Conservation (phyloP, 441 rosid species). For the Dalechampia spathulata region DNA sequence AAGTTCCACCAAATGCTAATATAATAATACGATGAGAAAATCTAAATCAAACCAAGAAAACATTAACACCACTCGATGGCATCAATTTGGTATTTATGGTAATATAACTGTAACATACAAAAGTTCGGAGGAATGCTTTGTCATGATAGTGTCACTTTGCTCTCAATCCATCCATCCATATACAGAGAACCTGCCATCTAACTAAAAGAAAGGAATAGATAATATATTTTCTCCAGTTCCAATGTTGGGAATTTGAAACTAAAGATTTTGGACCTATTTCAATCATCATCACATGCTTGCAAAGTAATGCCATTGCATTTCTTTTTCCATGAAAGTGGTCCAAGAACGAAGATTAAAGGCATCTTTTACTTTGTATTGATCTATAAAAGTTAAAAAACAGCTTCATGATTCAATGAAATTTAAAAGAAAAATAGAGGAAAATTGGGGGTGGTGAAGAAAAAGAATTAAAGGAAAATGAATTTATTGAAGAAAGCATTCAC, state of each 20-base stretch:
- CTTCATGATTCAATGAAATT: neutral
- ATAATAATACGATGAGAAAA: too few relatives aligned
- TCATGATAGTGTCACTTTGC: too few relatives aligned
- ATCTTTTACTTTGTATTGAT: neutral
- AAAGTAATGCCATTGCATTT: slow-evolving; percentile 2
- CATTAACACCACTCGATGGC: too few relatives aligned
- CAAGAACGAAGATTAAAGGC: neutral
- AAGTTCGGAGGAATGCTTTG: too few relatives aligned
- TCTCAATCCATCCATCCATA: too few relatives aligned
- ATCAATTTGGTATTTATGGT: too few relatives aligned
- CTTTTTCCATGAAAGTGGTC: slow-evolving; percentile 3
- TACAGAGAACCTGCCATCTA: too few relatives aligned
- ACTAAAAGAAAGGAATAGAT: too few relatives aligned
- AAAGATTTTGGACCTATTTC: slow-evolving; percentile 13
- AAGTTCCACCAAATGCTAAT: too few relatives aligned
- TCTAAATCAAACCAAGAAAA: too few relatives aligned
- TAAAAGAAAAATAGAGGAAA: neutral
- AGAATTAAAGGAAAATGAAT: neutral
- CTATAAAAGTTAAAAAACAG: neutral
- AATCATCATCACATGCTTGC: slow-evolving; percentile 14
- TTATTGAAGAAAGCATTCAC: slow-evolving; percentile 8
- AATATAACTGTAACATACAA: too few relatives aligned
- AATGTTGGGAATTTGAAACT: neutral
- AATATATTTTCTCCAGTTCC: too few relatives aligned
- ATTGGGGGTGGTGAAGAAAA: neutral